Conservation (phyloP, 164 flowering plant genomes). For the Amborella trichopoda region DNA sequence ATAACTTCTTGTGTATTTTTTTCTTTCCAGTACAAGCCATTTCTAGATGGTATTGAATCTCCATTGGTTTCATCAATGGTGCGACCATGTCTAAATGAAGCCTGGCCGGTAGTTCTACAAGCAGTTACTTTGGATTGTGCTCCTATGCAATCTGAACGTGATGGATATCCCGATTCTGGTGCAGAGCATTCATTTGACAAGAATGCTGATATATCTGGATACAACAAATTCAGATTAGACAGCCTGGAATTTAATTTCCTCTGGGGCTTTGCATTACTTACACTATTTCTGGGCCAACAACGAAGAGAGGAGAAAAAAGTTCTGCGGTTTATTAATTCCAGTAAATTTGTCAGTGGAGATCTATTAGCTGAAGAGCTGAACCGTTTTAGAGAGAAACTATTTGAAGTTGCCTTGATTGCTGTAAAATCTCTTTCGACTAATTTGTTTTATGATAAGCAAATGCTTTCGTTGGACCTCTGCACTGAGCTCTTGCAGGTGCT, state of each 20-base stretch:
- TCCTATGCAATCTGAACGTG: constrained; percentile 28
- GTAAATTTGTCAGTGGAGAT: constrained; percentile 24
- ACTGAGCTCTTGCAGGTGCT: constrained; percentile 72
- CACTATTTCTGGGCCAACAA: constrained; percentile 57
- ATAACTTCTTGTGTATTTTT: not conserved
- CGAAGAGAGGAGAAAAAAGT: constrained; percentile 12
- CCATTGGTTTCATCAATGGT: constrained; percentile 54
- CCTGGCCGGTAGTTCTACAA: constrained; percentile 93
- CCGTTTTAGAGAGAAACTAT: constrained; percentile 21
- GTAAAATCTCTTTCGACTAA: constrained; percentile 51
- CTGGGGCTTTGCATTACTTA: constrained; percentile 76
- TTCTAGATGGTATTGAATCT: constrained; percentile 81
- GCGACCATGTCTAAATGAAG: constrained; percentile 64
- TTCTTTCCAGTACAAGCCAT: constrained; percentile 59
- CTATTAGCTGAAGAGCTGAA: constrained; percentile 22
- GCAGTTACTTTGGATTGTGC: constrained; percentile 79
- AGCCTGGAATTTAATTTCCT: constrained; percentile 53
- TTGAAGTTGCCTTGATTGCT: constrained; percentile 51
- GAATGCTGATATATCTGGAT: constrained; percentile 47
- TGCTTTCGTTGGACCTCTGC: constrained; percentile 43
- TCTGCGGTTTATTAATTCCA: constrained; percentile 16
- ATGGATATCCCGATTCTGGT: constrained; percentile 17
- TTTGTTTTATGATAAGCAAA: constrained; percentile 42
- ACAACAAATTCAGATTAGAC: constrained; percentile 66
- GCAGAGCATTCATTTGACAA: constrained; percentile 13